Evolutionary conservation across 257 asterid genomes (phyloP), one percentile per base, ranked within the genome.

Genomic region (Voacanga thouarsii): DNA sequence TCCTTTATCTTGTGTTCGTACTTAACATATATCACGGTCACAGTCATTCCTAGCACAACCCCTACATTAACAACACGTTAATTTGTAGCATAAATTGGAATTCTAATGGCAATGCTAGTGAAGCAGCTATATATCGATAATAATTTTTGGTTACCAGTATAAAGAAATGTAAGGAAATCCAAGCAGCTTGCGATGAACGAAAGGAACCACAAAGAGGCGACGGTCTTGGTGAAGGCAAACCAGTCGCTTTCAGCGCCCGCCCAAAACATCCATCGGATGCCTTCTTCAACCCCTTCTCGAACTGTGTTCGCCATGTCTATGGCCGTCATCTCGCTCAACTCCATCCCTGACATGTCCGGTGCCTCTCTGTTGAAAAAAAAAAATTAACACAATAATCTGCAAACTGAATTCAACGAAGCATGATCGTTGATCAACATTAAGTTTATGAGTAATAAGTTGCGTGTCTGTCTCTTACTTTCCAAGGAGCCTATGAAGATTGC

Each of bases 141-240:
- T 6, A 0, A 33, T 33, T 33, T 24, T 30, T 11, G 6, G 41
- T 79, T 85, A 90, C 97, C 96, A 0, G 86, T 43, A 74, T 80
- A 89, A 85, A 81, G 78, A 64, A 92, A 76, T 8, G 94, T 83
- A 24, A 84, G 85, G 16, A 89, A 82, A 84, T 91, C 85, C 0
- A 83, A 43, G 74, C 44, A 76, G 10, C 77, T 74, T 0, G 89
- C 88, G 14, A 85, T 77, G 79, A 77, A 43, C 9, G 97, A 86
- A 19, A 87, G 55, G 3, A 86, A 1, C 49, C 78, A 87, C 33
- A 88, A 71, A 60, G 72, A 72, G 28, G 69, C 78, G 53, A 84
- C 73, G 19, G 77, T 85, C 59, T 84, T 90, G 0, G 50, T 89
- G n/a, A 86, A 88, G 70, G 85, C 85, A 57, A 80, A 79, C 92